phyloP scores from a whole-genome alignment of 805 yeast genomes.

The Helenozyma rhizophorensis region DNA sequence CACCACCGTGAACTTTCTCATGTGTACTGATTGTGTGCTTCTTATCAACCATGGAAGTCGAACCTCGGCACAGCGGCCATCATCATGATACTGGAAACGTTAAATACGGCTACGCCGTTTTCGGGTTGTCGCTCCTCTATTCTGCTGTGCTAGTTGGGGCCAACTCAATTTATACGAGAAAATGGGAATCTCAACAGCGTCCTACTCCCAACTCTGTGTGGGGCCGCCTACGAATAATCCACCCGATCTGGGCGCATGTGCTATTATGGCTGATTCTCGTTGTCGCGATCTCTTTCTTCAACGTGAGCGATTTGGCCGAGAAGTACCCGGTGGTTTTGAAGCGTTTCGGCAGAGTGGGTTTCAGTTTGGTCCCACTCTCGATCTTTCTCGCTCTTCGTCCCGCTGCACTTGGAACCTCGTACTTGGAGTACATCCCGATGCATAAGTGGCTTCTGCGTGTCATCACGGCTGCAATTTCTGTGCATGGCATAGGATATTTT shows the following conservation, averaged over 20 bases:
- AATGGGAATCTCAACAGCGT: slow-evolving; percentile 37
- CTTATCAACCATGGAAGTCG: slow-evolving; percentile 7
- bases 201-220: slow-evolving; percentile 18
- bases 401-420: slow-evolving; percentile 42
- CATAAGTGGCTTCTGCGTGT: slow-evolving; percentile 73
- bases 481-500: slow-evolving; percentile 53
- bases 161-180: slow-evolving; percentile 25
- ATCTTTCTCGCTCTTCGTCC: slow-evolving; percentile 56
- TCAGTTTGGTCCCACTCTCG: slow-evolving; percentile 54
- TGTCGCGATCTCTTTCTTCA: slow-evolving; percentile 25
- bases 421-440: slow-evolving; percentile 49
- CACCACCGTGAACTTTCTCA: too few species aligned
- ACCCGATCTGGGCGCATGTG: slow-evolving; percentile 33
- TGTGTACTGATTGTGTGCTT: too few species aligned
- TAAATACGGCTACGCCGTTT: slow-evolving; percentile 54
- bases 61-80: slow-evolving; percentile 42
- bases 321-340: slow-evolving; percentile 38
- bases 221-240: slow-evolving; percentile 22
- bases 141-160: slow-evolving; percentile 29
- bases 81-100: slow-evolving; percentile 51
- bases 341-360: slow-evolving; percentile 60
- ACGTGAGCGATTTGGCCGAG: slow-evolving; percentile 27
- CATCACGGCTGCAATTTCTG: slow-evolving; percentile 38
- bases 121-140: slow-evolving; percentile 40
- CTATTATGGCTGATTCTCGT: slow-evolving; percentile 30